A percentile compares a stretch with the other conserved stretches of the same genome.
Conservation (phyloP, 331 rosid species). For the Prunus yedoensis region DNA sequence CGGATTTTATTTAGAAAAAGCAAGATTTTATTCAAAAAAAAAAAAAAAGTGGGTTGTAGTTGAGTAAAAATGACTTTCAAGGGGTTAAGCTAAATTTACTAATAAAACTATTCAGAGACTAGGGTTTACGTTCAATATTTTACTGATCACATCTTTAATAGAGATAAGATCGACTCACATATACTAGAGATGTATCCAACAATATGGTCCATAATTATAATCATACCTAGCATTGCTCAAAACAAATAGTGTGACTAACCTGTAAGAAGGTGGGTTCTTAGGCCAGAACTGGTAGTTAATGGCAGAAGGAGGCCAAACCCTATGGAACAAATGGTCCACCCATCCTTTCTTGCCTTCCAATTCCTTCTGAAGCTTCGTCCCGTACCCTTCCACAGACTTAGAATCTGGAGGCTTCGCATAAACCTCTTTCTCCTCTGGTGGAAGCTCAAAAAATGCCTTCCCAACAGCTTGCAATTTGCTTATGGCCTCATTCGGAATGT, state of each 20-base stretch:
- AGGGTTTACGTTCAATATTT: too few relatives aligned
- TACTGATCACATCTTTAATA: too few relatives aligned
- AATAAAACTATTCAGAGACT: too few relatives aligned
- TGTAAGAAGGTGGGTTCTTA: conserved; percentile 55
- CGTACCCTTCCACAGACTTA: conserved; percentile 54
- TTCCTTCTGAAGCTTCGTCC: conserved; percentile 57
- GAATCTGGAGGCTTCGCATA: conserved; percentile 38
- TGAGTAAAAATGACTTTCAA: too few relatives aligned
- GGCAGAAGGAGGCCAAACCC: conserved; percentile 63
- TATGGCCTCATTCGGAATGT: conserved; percentile 48
- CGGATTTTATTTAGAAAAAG: too few relatives aligned
- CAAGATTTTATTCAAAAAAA: too few relatives aligned
- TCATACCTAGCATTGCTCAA: background rate
- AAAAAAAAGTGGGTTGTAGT: too few relatives aligned
- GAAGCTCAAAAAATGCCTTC: conserved; percentile 49
- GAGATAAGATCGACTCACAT: too few relatives aligned
- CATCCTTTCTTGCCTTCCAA: conserved; percentile 60
- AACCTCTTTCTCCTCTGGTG: conserved; percentile 59
- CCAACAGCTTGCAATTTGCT: conserved; percentile 52
- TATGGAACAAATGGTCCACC: conserved; percentile 76
- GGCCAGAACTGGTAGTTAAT: conserved; percentile 66
- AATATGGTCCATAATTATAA: too few relatives aligned
- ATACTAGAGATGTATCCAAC: too few relatives aligned
- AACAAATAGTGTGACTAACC: conserved; percentile 27
- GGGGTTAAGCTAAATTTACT: too few relatives aligned